Evolutionary conservation across 352 stramenopile species (phyloP).

Genomic region (Phytopythium helicoides): DNA sequence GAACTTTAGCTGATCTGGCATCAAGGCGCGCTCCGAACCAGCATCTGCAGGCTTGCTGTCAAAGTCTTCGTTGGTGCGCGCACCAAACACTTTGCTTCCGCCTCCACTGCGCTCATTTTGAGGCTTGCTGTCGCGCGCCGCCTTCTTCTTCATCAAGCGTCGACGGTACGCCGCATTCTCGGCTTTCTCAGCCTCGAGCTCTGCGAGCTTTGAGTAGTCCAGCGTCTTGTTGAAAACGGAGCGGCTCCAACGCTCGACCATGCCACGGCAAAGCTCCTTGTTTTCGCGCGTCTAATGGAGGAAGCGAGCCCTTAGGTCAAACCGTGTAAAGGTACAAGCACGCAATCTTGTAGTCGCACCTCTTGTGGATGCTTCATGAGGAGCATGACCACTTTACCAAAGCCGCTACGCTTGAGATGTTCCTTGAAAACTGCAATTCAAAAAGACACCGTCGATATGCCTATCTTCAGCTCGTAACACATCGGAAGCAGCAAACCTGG

Average conservation of each 20-base stretch:
- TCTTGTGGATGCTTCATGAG: constrained; percentile 87
- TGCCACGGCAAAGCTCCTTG: constrained; percentile 81
- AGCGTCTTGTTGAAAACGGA: constrained; percentile 89
- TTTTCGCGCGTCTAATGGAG: constrained; percentile 66
- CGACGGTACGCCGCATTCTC: constrained; percentile 75
- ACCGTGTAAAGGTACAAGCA: not conserved
- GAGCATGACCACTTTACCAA: constrained; percentile 87
- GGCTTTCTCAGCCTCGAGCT: constrained; percentile 83
- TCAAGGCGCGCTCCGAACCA: constrained; percentile 58
- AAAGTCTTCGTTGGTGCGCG: constrained; percentile 16
- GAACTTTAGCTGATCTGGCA: constrained; percentile 75
- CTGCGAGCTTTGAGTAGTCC: constrained; percentile 83
- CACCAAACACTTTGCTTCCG: constrained; percentile 53
- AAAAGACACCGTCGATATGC: not conserved
- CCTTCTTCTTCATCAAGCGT: constrained; percentile 48
- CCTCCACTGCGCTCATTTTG: constrained; percentile 27
- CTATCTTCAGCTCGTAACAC: not conserved
- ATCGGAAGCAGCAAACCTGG: constrained; percentile 33
- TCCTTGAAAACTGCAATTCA: constrained; percentile 82
- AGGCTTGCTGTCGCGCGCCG: constrained; percentile 14
- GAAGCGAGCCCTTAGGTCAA: not conserved
- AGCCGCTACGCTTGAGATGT: constrained; percentile 86
- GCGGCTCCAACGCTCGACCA: constrained; percentile 87
- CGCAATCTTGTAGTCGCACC: constrained; percentile 22
- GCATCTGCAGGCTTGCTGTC: constrained; percentile 29